These are phyloP conservation scores for Cladorrhinum sp. DNA, from an alignment of 2,329 filamentous ascomycete species.

Conservation along the genomic window DNA sequence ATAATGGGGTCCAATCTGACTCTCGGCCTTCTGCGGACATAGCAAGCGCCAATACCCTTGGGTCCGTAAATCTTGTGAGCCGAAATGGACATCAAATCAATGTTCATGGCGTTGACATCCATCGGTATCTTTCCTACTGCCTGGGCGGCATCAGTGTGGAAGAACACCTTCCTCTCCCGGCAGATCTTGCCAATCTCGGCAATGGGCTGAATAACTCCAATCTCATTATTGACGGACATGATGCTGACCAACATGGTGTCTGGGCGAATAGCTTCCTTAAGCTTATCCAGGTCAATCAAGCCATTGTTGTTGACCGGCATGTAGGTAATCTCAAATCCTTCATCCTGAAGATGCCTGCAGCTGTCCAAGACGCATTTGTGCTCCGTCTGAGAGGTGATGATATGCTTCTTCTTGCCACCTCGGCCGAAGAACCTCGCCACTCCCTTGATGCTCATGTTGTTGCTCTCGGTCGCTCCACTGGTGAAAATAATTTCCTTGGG, in stretches of 20 bases:
- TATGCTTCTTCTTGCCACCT: conserved; percentile 94
- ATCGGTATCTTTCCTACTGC: conserved; percentile 98
- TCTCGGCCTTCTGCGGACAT: conserved; percentile 84
- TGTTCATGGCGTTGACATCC: conserved; percentile 96
- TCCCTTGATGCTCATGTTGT: conserved; percentile 99
- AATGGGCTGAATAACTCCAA: conserved; percentile 96
- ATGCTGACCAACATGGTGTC: conserved; percentile 92
- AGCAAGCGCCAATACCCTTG: conserved; percentile 95
- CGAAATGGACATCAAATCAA: conserved; percentile 98
- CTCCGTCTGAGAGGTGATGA: conserved; percentile 95
- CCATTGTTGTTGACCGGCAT: conserved; percentile 85
- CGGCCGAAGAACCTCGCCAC: conserved; percentile 93
- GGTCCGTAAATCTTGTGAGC: conserved; percentile 98
- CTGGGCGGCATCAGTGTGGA: conserved; percentile 95
- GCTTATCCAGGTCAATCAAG: conserved; percentile 76
- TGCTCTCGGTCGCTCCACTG: conserved; percentile 95
- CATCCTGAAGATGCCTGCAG: conserved; percentile 93
- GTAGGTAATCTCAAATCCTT: conserved; percentile 96
- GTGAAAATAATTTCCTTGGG: conserved; percentile 99
- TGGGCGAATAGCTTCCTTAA: conserved; percentile 84
- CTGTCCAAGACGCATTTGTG: conserved; percentile 99
- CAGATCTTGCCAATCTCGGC: conserved; percentile 92
- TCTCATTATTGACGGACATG: conserved; percentile 99
- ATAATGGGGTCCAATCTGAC: conserved; percentile 96
- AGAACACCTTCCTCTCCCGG: conserved; percentile 89